phyloP scores from a whole-genome alignment of 1,139 yeast species.

The Debaryomyces coudertii region DNA sequence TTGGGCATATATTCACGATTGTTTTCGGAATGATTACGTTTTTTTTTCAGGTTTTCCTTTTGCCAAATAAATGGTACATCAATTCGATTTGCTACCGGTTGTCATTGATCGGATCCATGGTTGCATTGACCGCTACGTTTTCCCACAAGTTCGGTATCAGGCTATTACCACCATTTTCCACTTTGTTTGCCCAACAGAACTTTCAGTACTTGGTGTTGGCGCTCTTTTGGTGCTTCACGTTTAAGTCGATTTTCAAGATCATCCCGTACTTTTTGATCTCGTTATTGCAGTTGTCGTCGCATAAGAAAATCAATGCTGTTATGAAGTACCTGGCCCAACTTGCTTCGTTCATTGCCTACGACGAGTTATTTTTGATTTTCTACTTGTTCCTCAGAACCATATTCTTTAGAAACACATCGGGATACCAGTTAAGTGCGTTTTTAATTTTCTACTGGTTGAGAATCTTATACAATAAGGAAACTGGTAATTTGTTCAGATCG shows the following conservation, averaged over 20 bases:
- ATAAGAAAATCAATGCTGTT: slow-evolving; percentile 45
- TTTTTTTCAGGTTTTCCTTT: slow-evolving; percentile 49
- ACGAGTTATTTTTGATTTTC: slow-evolving; percentile 58
- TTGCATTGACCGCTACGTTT: slow-evolving; percentile 57
- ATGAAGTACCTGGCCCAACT: slow-evolving; percentile 41
- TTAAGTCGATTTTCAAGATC: slow-evolving; percentile 66
- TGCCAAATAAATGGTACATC: slow-evolving; percentile 47
- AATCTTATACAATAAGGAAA: slow-evolving; percentile 55
- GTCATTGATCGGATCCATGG: slow-evolving; percentile 57
- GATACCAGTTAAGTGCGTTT: slow-evolving; percentile 63
- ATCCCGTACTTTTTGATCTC: slow-evolving; percentile 62
- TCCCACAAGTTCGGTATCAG: slow-evolving; percentile 59
- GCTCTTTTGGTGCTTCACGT: slow-evolving; percentile 61
- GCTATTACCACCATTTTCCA: slow-evolving; percentile 56
- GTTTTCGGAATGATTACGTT: slow-evolving; percentile 53
- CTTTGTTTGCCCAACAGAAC: slow-evolving; percentile 67
- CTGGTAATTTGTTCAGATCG: slow-evolving; percentile 46
- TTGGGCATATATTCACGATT: slow-evolving; percentile 58
- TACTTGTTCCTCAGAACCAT: slow-evolving; percentile 62
- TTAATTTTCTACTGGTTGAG: slow-evolving; percentile 70
- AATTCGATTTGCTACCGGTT: slow-evolving; percentile 54
- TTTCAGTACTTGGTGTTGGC: slow-evolving; percentile 65
- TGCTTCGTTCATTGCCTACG: slow-evolving; percentile 57
- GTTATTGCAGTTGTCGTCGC: slow-evolving; percentile 53
- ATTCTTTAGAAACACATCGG: slow-evolving; percentile 66